These are phyloP conservation scores for Akanthomyces lecanii DNA, from an alignment of 2,329 filamentous ascomycete genomes.

Conservation along the genomic window DNA sequence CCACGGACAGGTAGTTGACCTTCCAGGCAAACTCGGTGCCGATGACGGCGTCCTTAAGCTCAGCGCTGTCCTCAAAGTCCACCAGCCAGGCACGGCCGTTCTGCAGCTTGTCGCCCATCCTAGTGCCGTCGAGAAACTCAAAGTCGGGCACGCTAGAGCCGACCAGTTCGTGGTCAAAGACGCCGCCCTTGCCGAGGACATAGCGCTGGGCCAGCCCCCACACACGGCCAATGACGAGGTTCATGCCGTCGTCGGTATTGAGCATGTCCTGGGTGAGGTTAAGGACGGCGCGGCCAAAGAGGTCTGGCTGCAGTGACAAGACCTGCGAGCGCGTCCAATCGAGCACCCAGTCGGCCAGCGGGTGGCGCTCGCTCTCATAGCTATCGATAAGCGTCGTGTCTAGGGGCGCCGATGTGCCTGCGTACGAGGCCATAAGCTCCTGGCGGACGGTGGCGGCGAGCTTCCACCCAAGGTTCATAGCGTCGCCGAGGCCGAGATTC, in stretches of 20 bases:
- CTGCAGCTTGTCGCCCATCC: slow-evolving; percentile 29
- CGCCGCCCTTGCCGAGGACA: slow-evolving; percentile 21
- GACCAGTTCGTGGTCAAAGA: slow-evolving; percentile 26
- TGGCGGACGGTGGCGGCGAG: slow-evolving; percentile 35
- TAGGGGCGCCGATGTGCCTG: not conserved
- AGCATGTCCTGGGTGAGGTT: slow-evolving; percentile 27
- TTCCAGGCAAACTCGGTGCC: slow-evolving; percentile 13
- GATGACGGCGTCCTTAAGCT: slow-evolving; percentile 17
- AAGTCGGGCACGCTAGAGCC: slow-evolving; percentile 35
- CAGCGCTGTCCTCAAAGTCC: slow-evolving; percentile 22
- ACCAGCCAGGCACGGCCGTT: slow-evolving; percentile 27
- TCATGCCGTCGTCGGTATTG: slow-evolving; percentile 27
- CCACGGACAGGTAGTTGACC: slow-evolving; percentile 22
- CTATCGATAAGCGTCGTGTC: slow-evolving; percentile 35
- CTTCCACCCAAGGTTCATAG: slow-evolving; percentile 48
- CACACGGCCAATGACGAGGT: slow-evolving; percentile 28
- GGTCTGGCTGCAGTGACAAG: slow-evolving; percentile 26
- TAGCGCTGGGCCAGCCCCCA: slow-evolving; percentile 34
- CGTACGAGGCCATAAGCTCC: not conserved
- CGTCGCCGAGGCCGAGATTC: slow-evolving; percentile 48
- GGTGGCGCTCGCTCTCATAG: slow-evolving; percentile 43
- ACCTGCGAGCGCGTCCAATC: slow-evolving; percentile 37
- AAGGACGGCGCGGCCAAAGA: slow-evolving; percentile 25
- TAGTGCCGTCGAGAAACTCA: slow-evolving; percentile 25
- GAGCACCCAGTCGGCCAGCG: slow-evolving; percentile 36